Percentiles rank a stretch among this genome's conserved stretches.
phyloP scores from a whole-genome alignment of 805 yeast species.

The Suhomyces sp. region DNA sequence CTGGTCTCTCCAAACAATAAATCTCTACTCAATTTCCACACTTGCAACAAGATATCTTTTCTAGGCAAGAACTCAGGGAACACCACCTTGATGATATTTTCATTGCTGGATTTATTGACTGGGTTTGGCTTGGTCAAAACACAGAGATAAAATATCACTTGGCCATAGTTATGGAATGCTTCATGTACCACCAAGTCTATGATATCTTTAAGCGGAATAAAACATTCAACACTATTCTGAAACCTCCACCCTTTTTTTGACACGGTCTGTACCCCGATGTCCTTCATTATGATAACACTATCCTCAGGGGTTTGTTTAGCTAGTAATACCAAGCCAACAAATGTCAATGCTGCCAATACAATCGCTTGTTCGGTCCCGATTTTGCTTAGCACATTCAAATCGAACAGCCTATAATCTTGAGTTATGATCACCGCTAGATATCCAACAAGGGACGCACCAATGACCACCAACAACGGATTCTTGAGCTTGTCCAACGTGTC shows the following conservation, averaged over 20 bases:
- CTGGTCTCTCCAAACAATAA: constrained; percentile 33
- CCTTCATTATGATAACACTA: constrained; percentile 40
- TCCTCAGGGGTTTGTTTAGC: constrained; percentile 41
- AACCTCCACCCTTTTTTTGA: constrained; percentile 24
- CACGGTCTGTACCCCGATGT: constrained; percentile 48
- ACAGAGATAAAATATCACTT: constrained; percentile 63
- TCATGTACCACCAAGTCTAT: constrained; percentile 73
- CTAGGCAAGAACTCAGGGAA: constrained; percentile 45
- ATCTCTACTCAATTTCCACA: constrained; percentile 39
- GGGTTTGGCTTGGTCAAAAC: constrained; percentile 45
- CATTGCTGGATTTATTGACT: constrained; percentile 9
- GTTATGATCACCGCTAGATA: neutral
- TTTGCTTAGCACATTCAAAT: neutral
- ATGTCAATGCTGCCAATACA: neutral
- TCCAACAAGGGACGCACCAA: constrained; percentile 2
- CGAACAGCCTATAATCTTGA: neutral
- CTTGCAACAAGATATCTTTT: constrained; percentile 38
- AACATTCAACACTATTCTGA: constrained; percentile 28
- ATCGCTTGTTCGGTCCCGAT: neutral
- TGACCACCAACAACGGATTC: neutral
- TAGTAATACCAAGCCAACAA: constrained; percentile 12
- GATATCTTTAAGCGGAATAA: constrained; percentile 57
- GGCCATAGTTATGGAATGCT: constrained; percentile 66
- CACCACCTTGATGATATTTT: constrained; percentile 31
- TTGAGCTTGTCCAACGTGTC: constrained; percentile 8